phyloP scores from a whole-genome alignment of 768 basidiomycete species.

The Pisolithus microcarpus region DNA sequence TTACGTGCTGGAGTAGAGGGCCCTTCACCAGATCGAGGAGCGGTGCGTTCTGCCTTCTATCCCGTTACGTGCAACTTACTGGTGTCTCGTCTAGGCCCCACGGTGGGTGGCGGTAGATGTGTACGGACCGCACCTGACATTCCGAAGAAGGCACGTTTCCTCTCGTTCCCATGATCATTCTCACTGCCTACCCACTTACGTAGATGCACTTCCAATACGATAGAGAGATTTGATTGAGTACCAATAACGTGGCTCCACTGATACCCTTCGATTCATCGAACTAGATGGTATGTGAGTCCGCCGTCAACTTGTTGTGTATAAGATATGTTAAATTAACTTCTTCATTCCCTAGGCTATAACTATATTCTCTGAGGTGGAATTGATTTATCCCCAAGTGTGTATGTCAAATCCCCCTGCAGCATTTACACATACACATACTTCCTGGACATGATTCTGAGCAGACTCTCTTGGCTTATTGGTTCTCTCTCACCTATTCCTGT shows the following conservation, averaged over 20 bases:
- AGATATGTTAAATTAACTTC: too few relatives aligned
- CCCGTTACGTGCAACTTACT: constrained; percentile 3
- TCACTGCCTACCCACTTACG: constrained; percentile 5
- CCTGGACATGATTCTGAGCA: too few relatives aligned
- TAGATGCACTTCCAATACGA: constrained; percentile 80
- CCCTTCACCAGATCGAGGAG: constrained; percentile 43
- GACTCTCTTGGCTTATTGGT: too few relatives aligned
- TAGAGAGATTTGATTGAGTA: constrained; percentile 38
- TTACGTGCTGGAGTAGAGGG: neutral
- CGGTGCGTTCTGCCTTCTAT: constrained; percentile 38
- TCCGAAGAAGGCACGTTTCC: constrained; percentile 73
- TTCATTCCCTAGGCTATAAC: too few relatives aligned
- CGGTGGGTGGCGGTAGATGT: constrained; percentile 78
- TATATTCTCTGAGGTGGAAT: too few relatives aligned
- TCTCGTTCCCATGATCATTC: neutral
- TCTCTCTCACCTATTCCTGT: too few relatives aligned
- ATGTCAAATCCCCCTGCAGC: too few relatives aligned
- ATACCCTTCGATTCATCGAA: neutral
- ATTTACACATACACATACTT: too few relatives aligned
- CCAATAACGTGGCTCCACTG: neutral
- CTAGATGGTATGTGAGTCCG: neutral
- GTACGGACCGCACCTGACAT: constrained; percentile 72
- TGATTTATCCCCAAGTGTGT: too few relatives aligned
- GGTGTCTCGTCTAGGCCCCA: constrained; percentile 35
- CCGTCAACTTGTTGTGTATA: too few relatives aligned